Evolutionary conservation across 2,329 filamentous ascomycete species (phyloP), one percentile per base, ranked within the genome.

Genomic region (Nakataea oryzae): DNA sequence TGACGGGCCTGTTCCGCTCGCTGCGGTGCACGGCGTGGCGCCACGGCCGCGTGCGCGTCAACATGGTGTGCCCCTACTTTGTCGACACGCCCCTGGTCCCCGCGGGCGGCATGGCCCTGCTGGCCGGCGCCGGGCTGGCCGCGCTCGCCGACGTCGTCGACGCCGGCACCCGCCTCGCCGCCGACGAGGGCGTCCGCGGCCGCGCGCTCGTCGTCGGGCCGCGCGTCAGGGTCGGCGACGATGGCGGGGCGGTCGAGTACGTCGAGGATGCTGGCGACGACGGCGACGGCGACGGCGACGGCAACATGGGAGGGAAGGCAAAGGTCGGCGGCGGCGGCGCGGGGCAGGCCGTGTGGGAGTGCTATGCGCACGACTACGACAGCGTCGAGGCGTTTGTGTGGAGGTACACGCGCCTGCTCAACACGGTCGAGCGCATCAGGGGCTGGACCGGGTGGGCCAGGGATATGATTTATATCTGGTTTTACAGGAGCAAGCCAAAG

Each of bases 31-130:
- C 79, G 0, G 75, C 79, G 2, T 76, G 78, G 61, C 66, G 72
- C 9, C 72, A 50, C 27, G 24, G 78, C 55, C 82, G 82, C 28
- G 74, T 89, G 55, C 79, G 87, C 57, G 75, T 87, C 63, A 90
- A 89, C 69, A 76, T 88, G 68, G 70, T 90, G n/a, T 81, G 80
- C 63, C 87, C 87, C 0, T 89, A 88, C 72, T 89, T 88, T 70
- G 75, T 79, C 67, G 81, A 85, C 66, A 86, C 84, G 17, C 76
- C 81, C 30, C 64, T 80, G 2, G 63, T 87, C 21, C 54, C 59
- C 24, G 24, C 26, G 34, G 41, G 7, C 13, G 59, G 47, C 21
- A 24, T 60, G 24, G 2, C 47, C 5, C n/a, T 60, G 41, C 75
- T 89, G 2, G 81, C 85, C 0, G 87, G 86, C 17, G 78, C 75